Base-by-base conservation (phyloP, 2,329 filamentous ascomycete species). In the Microcyclospora tardicrescens region DNA sequence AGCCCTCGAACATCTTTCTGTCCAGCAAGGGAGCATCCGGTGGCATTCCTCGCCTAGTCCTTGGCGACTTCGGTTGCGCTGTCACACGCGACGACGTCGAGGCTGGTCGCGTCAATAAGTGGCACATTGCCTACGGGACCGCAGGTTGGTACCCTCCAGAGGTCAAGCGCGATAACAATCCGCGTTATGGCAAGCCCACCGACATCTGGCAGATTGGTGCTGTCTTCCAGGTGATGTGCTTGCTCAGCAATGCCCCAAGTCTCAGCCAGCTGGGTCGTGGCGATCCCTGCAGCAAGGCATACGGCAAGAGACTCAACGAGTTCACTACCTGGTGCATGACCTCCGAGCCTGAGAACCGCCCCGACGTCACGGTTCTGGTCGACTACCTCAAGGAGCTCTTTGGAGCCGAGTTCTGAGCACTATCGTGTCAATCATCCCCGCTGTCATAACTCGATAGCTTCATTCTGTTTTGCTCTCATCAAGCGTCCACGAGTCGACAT, bases 181-280 rank as follows among this genome's bases (percentile, higher is more conserved):
- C 27, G 2, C 9, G 10, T 24, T 43, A 42, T 16, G 49, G 49
- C 14, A 47, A 30, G 13, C 27, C 32, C 6, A 50, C 43, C 1
- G 49, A 51, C 30, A 34, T 49, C 16, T 50, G 47, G 47, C 47
- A 49, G 37, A 16, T 43, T 2, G 49, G 47, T 10, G 49, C 29
- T 9, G 36, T 46, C 6, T 40, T 47, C 8, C 47, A 48, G 32
- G 38, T 35, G 1, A 34, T 50, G 38, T 44, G 42, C 24, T 37
- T 36, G n/a, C 24, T 44, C 5, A 24, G 19, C 8, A 24, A 24
- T 24, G 19, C 19, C 5, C 19, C 19, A 4, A 24, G 19, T 8
- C 19, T 24, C 19, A 24, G 19, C 19, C 19, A 24, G 19, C 8
- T 24, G 19, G 19, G 19, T 24, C 19, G 19, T 24, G 19, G 19